Evolutionary conservation across 2,329 filamentous ascomycete genomes (phyloP).

Genomic region (Aspergillus persii): DNA sequence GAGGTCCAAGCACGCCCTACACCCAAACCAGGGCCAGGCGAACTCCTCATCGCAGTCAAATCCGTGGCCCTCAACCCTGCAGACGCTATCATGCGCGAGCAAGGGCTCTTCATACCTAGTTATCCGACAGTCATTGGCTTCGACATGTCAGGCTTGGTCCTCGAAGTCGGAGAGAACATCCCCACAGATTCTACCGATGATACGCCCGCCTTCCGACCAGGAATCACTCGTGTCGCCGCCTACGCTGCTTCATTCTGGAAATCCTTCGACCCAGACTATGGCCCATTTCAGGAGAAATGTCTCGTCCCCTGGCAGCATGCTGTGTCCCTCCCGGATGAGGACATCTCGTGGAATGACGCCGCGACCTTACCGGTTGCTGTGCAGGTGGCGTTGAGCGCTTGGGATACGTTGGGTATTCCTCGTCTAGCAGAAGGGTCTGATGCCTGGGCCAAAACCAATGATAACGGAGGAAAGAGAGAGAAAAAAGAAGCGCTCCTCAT

Average conservation of each 20-base stretch:
- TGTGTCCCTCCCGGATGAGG: conserved; percentile 31
- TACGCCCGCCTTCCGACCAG: conserved; percentile 26
- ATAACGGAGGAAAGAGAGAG: background rate
- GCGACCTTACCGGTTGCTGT: conserved; percentile 43
- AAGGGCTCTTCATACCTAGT: conserved; percentile 40
- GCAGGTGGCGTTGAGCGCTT: conserved; percentile 38
- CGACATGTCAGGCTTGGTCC: conserved; percentile 46
- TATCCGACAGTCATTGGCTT: conserved; percentile 43
- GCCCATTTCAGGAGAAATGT: conserved; percentile 47
- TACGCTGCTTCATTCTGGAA: conserved; percentile 44
- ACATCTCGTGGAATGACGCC: conserved; percentile 41
- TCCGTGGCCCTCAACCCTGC: conserved; percentile 52
- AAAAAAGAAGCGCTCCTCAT: conserved; percentile 39
- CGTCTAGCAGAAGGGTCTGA: conserved; percentile 16
- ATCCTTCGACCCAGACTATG: conserved; percentile 46
- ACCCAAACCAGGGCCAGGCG: conserved; percentile 45
- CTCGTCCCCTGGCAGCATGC: conserved; percentile 45
- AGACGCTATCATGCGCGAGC: conserved; percentile 44
- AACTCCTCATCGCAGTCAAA: conserved; percentile 50
- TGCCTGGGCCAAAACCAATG: background rate
- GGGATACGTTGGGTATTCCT: conserved; percentile 39
- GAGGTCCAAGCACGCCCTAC: conserved; percentile 40
- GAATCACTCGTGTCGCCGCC: conserved; percentile 40
- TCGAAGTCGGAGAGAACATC: conserved; percentile 43
- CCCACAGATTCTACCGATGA: conserved; percentile 19